Evolutionary conservation across 768 basidiomycete genomes (phyloP).

Genomic region (Macrolepiota albuminosa): DNA sequence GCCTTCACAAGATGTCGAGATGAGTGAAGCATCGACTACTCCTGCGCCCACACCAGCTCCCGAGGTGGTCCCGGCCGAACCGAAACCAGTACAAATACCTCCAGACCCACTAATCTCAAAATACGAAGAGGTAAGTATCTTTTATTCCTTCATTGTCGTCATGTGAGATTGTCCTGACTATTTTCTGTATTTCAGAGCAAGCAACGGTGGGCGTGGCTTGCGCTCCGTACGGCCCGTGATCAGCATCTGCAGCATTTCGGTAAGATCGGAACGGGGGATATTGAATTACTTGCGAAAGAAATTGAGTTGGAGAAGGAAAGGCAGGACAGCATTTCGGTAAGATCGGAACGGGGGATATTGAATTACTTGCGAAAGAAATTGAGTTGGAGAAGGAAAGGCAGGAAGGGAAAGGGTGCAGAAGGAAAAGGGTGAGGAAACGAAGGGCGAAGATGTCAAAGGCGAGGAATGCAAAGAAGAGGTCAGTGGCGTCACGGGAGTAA

Average conservation of each 20-base stretch:
- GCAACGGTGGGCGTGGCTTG: constrained; percentile 76
- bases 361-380: constrained; percentile 44
- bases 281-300: constrained; percentile 46
- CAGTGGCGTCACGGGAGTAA: constrained; percentile 17
- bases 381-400: constrained; percentile 46
- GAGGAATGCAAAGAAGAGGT: constrained; percentile 4
- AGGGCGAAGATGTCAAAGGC: background rate
- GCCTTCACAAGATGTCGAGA: constrained; percentile 22
- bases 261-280: constrained; percentile 78
- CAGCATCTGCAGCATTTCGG: constrained; percentile 71
- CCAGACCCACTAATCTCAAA: constrained; percentile 48
- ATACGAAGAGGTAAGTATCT: constrained; percentile 56
- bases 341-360: constrained; percentile 76
- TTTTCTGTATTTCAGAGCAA: constrained; percentile 49
- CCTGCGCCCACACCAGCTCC: constrained; percentile 22
- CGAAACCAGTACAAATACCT: constrained; percentile 20
- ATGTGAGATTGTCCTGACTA: constrained; percentile 3
- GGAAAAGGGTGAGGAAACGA: constrained; percentile 27
- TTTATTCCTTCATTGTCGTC: constrained; percentile 1
- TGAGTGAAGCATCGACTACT: constrained; percentile 19
- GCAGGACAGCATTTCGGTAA: constrained; percentile 68
- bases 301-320: constrained; percentile 51
- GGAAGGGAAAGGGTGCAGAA: constrained; percentile 34
- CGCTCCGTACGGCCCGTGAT: constrained; percentile 71
- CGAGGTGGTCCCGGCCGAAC: constrained; percentile 15